A percentile compares a stretch with the other conserved stretches of the same genome.
Conservation (phyloP, 176 grass and related monocot genomes). For the Bonia amplexicaulis region DNA sequence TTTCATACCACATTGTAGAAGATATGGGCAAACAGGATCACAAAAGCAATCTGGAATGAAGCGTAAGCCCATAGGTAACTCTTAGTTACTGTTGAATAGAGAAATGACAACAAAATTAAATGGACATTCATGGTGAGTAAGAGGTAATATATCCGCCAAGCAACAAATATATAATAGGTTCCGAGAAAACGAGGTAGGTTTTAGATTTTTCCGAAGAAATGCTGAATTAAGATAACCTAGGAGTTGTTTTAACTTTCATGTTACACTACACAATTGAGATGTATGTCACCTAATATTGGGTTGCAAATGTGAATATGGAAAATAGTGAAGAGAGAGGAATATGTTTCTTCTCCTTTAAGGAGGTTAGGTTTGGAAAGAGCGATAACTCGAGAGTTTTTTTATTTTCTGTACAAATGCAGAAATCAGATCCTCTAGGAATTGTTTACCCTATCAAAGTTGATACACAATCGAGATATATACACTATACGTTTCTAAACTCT, state of each 20-base stretch:
- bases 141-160: not conserved
- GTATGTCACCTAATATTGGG: not conserved
- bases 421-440: not conserved
- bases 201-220: not conserved
- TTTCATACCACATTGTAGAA: slow-evolving; percentile 81
- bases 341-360: too few relatives aligned
- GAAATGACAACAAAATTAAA: not conserved
- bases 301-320: not conserved
- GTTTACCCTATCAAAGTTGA: not conserved
- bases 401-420: not conserved
- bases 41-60: slow-evolving; percentile 89
- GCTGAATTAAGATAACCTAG: not conserved
- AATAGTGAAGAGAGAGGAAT: too few relatives aligned
- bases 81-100: slow-evolving; percentile 49
- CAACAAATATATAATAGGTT: not conserved
- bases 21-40: slow-evolving; percentile 86
- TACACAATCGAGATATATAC: not conserved
- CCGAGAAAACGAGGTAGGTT: not conserved
- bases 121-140: not conserved
- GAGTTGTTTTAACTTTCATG: not conserved
- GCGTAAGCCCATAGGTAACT: slow-evolving; percentile 95
- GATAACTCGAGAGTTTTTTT: not conserved
- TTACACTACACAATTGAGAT: not conserved
- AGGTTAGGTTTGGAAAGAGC: not conserved
- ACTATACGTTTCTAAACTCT: not conserved